Conservation (phyloP, 495 filamentous ascomycete genomes). For the Delitschia confertaspora region DNA sequence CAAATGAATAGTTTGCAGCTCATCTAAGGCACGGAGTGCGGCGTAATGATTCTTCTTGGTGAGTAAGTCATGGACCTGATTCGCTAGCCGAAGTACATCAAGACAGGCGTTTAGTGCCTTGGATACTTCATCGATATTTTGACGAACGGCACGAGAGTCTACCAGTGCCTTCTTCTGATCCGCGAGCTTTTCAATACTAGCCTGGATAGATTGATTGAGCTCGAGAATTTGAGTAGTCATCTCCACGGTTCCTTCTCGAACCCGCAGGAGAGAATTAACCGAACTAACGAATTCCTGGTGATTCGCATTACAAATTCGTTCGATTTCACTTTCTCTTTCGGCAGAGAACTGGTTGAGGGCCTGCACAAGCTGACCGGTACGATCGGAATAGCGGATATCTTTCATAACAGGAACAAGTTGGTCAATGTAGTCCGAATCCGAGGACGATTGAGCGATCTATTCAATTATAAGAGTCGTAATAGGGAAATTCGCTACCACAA, state of each 20-base stretch:
- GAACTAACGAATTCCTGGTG: conserved; percentile 94
- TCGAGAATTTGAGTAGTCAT: conserved; percentile 86
- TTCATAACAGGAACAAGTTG: conserved; percentile 87
- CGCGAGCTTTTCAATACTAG: conserved; percentile 88
- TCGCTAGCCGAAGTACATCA: conserved; percentile 84
- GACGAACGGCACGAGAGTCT: conserved; percentile 80
- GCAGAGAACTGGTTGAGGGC: conserved; percentile 70
- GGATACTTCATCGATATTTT: conserved; percentile 92
- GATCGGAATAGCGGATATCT: conserved; percentile 71
- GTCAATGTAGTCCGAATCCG: conserved; percentile 88
- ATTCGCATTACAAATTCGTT: conserved; percentile 87
- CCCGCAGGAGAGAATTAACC: conserved; percentile 82
- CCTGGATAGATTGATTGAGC: conserved; percentile 87
- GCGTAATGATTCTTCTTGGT: conserved; percentile 90
- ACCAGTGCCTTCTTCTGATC: conserved; percentile 91
- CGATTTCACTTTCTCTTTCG: conserved; percentile 84
- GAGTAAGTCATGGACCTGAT: conserved; percentile 86
- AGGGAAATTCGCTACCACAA: not conserved
- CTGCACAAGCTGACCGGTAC: conserved; percentile 64
- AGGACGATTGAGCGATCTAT: conserved; percentile 83
- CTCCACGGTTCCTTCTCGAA: conserved; percentile 77
- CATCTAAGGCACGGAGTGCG: conserved; percentile 85
- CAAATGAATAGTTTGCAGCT: conserved; percentile 91
- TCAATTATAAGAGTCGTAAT: not conserved
- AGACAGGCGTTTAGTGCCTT: conserved; percentile 82